Percentiles rank a stretch among this genome's conserved stretches.
These are phyloP conservation scores for Yamadazyma ubonensis DNA, from an alignment of 805 yeast genomes.

Conservation along the genomic window DNA sequence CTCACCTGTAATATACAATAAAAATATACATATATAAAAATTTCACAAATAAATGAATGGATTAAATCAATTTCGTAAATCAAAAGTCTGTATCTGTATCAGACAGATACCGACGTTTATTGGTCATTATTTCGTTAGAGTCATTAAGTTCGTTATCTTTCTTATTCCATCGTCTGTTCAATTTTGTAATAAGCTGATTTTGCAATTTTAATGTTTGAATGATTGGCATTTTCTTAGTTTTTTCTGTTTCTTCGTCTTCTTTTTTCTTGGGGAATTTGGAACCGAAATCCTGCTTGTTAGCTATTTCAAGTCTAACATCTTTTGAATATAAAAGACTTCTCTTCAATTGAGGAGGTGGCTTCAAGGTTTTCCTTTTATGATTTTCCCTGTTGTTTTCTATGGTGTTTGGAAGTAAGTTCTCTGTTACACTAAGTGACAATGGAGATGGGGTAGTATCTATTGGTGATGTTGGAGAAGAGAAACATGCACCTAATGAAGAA, in stretches of 20 bases:
- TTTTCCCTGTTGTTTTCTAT: constrained; percentile 11
- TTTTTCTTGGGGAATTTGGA: constrained; percentile 7
- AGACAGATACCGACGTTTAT: constrained; percentile 12
- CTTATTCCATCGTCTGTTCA: constrained; percentile 43
- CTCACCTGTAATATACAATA: background rate
- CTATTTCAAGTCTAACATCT: constrained; percentile 39
- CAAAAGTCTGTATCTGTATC: constrained; percentile 8
- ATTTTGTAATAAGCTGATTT: constrained; percentile 31
- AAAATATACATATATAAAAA: constrained; percentile 3
- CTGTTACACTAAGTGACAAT: constrained; percentile 17
- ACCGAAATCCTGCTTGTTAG: constrained; percentile 14
- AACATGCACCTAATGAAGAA: background rate
- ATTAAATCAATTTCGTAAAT: background rate
- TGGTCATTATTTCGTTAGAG: constrained; percentile 4
- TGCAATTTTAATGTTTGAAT: constrained; percentile 26
- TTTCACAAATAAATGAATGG: too few relatives aligned
- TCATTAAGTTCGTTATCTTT: constrained; percentile 7
- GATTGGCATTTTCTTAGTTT: constrained; percentile 8
- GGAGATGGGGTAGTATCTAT: constrained; percentile 27
- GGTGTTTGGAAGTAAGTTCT: constrained; percentile 7
- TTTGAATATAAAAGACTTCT: constrained; percentile 34
- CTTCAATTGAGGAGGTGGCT: constrained; percentile 16
- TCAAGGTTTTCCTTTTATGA: constrained; percentile 6
- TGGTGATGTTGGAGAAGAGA: constrained; percentile 10
- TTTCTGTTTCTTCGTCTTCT: constrained; percentile 2